Evolutionary conservation across 192 early-diverging fungal genomes (phyloP).

Genomic region (Pilobolus umbonatus): DNA sequence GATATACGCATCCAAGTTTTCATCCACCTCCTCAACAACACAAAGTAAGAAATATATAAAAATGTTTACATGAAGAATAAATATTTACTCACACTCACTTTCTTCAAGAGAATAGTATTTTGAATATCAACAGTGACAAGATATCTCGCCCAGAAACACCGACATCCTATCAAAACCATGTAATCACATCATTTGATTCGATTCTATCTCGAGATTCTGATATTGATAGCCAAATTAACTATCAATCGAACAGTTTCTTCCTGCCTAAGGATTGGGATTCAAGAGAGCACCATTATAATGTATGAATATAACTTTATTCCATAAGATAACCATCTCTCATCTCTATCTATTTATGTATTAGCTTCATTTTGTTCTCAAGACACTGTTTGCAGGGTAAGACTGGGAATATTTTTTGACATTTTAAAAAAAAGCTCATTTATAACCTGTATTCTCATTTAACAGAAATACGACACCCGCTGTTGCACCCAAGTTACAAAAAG

Average conservation of each 20-base stretch:
- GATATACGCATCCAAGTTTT: too few species aligned
- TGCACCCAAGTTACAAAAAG: conserved; percentile 7
- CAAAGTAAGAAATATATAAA: too few species aligned
- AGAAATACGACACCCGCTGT: conserved; percentile 10
- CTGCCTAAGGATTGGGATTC: conserved; percentile 19
- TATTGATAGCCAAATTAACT: too few species aligned
- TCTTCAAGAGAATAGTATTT: too few species aligned
- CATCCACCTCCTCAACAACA: too few species aligned
- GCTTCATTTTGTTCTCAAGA: conserved; percentile 19
- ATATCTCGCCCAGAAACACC: too few species aligned
- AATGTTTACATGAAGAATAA: too few species aligned
- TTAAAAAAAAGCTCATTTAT: not conserved
- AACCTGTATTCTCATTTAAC: not conserved
- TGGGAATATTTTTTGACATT: not conserved
- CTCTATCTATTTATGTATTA: not conserved
- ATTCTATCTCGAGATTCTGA: too few species aligned
- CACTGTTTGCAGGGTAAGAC: conserved; percentile 7
- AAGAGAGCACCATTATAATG: conserved; percentile 2
- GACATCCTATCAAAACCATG: too few species aligned
- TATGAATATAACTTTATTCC: conserved; percentile 5
- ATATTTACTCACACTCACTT: too few species aligned
- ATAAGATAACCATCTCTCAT: not conserved
- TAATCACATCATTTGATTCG: too few species aligned
- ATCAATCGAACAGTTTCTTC: conserved; percentile 13
- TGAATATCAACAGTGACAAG: too few species aligned